Evolutionary conservation across 129 eudicot species (phyloP), one percentile per base, ranked within the genome.

Genomic region (Lactuca saligna): DNA sequence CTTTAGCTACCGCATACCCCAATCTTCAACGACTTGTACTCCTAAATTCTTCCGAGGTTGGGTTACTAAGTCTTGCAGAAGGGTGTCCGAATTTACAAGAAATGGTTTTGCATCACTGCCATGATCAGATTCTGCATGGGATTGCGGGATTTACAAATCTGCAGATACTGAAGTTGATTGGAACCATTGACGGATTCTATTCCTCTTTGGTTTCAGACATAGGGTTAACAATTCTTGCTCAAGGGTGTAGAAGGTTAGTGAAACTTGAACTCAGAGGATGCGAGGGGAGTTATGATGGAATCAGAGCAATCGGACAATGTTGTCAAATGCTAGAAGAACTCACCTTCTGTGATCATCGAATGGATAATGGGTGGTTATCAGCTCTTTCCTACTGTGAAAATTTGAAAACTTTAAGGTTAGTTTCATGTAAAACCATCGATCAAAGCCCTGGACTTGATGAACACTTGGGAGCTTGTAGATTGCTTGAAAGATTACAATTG

Each of bases 321-420:
- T 91, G 97, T 79, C 86, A 79, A 42, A 88, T 91, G 97, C 86
- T 91, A 17, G 90, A 88, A 61, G 97, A 91, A 75, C 64, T 88
- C 65, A 85, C 85, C 3, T 25, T 91, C 12, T 48, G 73, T 73
- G 81, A 82, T 49, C 93, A 85, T 63, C 68, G 78, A 53, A 85
- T 91, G 90, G 97, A 85, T 63, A 82, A 81, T 48, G 97, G 96
- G 41, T 91, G 97, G 97, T 66, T 91, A 44, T 78, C 86, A 3
- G 96, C 82, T 56, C 82, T 91, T 68, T 80, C 88, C 0, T 88
- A 74, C 65, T 91, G 97, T 63, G 84, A 84, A 44, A 87, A 85
- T 73, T 78, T 91, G 87, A 91, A 86, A 62, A 91, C 63, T 39
- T 74, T 91, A 55, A 81, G 81, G 80, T 66, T 88, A 70, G 50